A percentile compares a stretch with the other conserved stretches of the same genome.
Conservation (phyloP, 2,329 filamentous ascomycete genomes). For the Dothideomycetidae sp. region DNA sequence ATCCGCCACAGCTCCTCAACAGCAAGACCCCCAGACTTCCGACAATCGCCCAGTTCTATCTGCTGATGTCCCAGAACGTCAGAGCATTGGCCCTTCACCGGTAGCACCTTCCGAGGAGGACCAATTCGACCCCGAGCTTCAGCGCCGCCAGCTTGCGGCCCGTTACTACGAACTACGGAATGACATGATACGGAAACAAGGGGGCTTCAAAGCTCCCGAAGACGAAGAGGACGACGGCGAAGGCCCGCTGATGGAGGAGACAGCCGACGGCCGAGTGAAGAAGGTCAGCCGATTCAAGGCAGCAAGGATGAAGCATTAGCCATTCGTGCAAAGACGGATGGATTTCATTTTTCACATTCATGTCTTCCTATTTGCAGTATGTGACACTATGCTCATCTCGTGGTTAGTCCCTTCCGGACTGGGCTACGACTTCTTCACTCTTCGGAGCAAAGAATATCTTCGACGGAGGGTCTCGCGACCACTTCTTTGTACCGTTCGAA, state of each 20-base stretch:
- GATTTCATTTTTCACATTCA: too few relatives aligned
- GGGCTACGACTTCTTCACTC: too few relatives aligned
- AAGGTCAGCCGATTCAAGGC: conserved; percentile 27
- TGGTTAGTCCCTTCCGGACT: too few relatives aligned
- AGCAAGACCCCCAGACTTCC: neutral
- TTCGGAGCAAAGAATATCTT: too few relatives aligned
- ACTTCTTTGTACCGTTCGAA: too few relatives aligned
- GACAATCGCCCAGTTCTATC: conserved; percentile 35
- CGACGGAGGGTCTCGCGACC: too few relatives aligned
- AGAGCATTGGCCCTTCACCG: conserved; percentile 17
- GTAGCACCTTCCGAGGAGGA: conserved; percentile 26
- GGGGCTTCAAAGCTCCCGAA: conserved; percentile 58
- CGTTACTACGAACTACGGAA: conserved; percentile 78
- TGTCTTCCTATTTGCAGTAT: too few relatives aligned
- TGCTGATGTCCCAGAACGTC: conserved; percentile 42
- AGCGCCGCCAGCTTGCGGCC: conserved; percentile 62
- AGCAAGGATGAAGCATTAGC: conserved; percentile 19
- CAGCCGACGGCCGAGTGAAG: conserved; percentile 22
- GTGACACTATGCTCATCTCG: too few relatives aligned
- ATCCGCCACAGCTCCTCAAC: too few relatives aligned
- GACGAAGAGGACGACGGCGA: conserved; percentile 50
- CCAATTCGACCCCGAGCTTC: conserved; percentile 52
- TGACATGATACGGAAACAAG: conserved; percentile 66
- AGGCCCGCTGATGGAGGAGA: conserved; percentile 41
- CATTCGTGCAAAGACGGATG: conserved; percentile 1